phyloP scores from a whole-genome alignment of 352 stramenopile genomes.

The Phytophthora sojae region DNA sequence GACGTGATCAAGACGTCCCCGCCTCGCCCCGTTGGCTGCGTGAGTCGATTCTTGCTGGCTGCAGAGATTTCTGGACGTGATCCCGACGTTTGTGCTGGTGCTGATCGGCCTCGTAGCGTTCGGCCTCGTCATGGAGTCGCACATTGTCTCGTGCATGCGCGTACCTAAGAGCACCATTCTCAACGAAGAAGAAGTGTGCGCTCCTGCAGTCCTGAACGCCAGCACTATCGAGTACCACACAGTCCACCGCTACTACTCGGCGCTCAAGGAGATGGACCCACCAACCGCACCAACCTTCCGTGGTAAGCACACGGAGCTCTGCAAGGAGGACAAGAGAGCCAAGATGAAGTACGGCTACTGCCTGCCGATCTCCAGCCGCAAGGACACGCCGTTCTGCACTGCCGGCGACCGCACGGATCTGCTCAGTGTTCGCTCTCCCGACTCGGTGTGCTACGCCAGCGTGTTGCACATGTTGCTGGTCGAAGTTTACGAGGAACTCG shows the following conservation, averaged over 20 bases:
- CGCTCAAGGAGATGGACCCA: constrained; percentile 16
- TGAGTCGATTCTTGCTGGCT: constrained; percentile 10
- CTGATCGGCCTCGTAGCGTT: neutral
- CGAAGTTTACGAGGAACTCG: constrained; percentile 59
- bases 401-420: constrained; percentile 53
- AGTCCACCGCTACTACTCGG: constrained; percentile 29
- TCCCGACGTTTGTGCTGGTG: neutral
- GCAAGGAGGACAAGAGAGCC: too few relatives aligned
- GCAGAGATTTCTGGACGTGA: constrained; percentile 4
- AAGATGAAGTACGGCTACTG: constrained; percentile 40
- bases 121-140: neutral
- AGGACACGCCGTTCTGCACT: constrained; percentile 56
- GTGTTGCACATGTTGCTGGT: constrained; percentile 63
- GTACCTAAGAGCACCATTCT: too few relatives aligned
- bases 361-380: constrained; percentile 53
- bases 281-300: constrained; percentile 33
- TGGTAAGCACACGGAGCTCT: constrained; percentile 14
- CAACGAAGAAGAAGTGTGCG: constrained; percentile 16
- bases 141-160: neutral
- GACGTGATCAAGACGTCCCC: constrained; percentile 6
- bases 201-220: constrained; percentile 15
- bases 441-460: constrained; percentile 56
- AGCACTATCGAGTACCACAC: constrained; percentile 25
- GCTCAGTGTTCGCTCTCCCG: constrained; percentile 25
- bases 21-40: constrained; percentile 4